Evolutionary conservation across 148 eudicot genomes (phyloP), one percentile per base, ranked within the genome.

Genomic region (Limonium bicolor): DNA sequence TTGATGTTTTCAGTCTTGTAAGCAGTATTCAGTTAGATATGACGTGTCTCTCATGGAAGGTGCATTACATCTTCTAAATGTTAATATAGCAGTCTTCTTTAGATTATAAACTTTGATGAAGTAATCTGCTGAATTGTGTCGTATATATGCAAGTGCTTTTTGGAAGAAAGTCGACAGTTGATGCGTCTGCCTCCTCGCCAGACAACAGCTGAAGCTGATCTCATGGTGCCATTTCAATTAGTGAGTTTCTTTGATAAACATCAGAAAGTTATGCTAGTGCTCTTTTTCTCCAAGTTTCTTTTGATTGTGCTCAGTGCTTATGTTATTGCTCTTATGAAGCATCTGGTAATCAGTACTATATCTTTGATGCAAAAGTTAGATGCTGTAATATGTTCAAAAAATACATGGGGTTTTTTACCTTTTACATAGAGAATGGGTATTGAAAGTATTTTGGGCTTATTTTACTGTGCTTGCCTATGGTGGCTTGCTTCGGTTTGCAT

Each of bases 151-250:
- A 56, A 90, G 99, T 80, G 93, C 60, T 85, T 84, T 68, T 82
- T 90, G 54, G 99, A 90, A 65, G 95, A 81, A 62, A 80, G 99
- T 59, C 95, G 93, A 20, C 69, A 71, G 57, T 69, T 90, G 58
- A 90, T 90, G 99, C 85, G 93, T 38, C 69, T 90, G 55, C 99
- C 95, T 31, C 99, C 99, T 64, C 93, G 99, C 38, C 99, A 90
- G 36, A 77, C 99, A 48, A n/a, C n/a, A n/a, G 95, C 99, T 47
- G 95, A 78, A 78, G 95, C 99, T 69, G 99, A 90, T 78, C 95
- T 90, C n/a, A 75, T 81, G 99, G 88, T 90, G 49, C 95, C 99
- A n/a, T 84, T 90, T 65, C 95, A 81, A 60, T 65, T 77, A 76
- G 99, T 84, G 73, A 47, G 56, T 30, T 29, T 7, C 20, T 11